Evolutionary conservation across 2,329 filamentous ascomycete species (phyloP).

Genomic region (Geosmithia flava): DNA sequence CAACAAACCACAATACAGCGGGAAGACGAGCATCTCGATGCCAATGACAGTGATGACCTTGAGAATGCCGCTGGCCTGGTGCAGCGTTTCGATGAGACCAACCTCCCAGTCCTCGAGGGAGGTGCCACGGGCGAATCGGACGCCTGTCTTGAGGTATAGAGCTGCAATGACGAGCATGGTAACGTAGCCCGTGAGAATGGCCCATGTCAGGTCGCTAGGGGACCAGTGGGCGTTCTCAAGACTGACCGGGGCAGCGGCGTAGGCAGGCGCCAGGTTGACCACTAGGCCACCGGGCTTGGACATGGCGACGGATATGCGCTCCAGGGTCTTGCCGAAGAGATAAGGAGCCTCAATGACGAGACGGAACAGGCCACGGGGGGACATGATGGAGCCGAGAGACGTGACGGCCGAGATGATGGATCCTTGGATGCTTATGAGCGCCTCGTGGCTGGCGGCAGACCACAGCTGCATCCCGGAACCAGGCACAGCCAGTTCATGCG

Average conservation of each 20-base stretch:
- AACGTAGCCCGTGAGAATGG: slow-evolving; percentile 70
- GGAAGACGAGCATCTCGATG: slow-evolving; percentile 97
- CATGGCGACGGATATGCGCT: background rate
- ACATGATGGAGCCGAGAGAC: slow-evolving; percentile 14
- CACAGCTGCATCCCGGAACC: slow-evolving; percentile 61
- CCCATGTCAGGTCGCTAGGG: slow-evolving; percentile 50
- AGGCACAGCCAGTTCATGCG: slow-evolving; percentile 36
- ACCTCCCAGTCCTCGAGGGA: slow-evolving; percentile 57
- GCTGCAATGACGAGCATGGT: slow-evolving; percentile 64
- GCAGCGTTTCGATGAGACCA: slow-evolving; percentile 66
- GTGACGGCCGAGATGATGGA: slow-evolving; percentile 30
- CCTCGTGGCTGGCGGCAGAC: slow-evolving; percentile 63
- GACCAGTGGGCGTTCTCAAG: slow-evolving; percentile 56
- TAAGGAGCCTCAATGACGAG: background rate
- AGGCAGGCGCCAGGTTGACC: slow-evolving; percentile 17
- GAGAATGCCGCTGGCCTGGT: slow-evolving; percentile 91
- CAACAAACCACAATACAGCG: slow-evolving; percentile 85
- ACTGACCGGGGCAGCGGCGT: slow-evolving; percentile 24
- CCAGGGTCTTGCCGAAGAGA: background rate
- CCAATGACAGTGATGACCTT: slow-evolving; percentile 98
- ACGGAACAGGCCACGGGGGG: background rate
- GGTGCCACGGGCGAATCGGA: slow-evolving; percentile 48
- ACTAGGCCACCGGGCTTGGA: background rate
- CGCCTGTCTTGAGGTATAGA: slow-evolving; percentile 65
- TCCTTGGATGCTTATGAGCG: slow-evolving; percentile 47